These are phyloP conservation scores for Saccharomycopsis hybrid DNA, from an alignment of 1,139 yeast genomes.

Conservation along the genomic window DNA sequence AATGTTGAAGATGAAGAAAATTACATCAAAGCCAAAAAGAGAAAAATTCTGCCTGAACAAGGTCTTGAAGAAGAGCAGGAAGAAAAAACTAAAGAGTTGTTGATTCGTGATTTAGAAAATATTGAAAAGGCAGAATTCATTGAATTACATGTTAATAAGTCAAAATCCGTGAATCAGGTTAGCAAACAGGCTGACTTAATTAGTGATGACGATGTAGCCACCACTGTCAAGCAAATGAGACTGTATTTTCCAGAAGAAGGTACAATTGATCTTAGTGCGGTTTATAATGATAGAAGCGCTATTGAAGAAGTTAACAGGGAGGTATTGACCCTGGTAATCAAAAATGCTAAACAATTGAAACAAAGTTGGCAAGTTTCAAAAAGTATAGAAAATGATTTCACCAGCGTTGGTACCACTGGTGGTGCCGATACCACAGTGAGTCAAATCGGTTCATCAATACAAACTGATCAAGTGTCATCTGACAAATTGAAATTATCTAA, in stretches of 20 bases:
- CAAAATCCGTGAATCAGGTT: constrained; percentile 11
- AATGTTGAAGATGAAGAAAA: constrained; percentile 38
- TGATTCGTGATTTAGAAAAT: constrained; percentile 57
- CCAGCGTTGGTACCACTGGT: not conserved
- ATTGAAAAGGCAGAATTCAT: constrained; percentile 46
- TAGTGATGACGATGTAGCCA: constrained; percentile 4
- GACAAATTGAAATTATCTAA: constrained; percentile 20
- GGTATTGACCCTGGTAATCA: constrained; percentile 7
- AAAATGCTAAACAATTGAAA: constrained; percentile 32
- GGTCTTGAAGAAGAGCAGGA: constrained; percentile 31
- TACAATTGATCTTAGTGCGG: constrained; percentile 11
- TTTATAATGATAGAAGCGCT: constrained; percentile 8
- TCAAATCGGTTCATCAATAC: constrained; percentile 1
- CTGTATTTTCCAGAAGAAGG: constrained; percentile 16
- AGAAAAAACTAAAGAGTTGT: constrained; percentile 42
- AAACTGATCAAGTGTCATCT: constrained; percentile 23
- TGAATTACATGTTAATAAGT: constrained; percentile 45
- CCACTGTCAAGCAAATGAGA: constrained; percentile 6
- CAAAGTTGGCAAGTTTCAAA: constrained; percentile 39
- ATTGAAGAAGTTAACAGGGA: constrained; percentile 18
- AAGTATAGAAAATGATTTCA: constrained; percentile 24
- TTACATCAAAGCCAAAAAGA: constrained; percentile 28
- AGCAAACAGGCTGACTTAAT: constrained; percentile 10
- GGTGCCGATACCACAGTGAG: not conserved
- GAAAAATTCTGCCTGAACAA: constrained; percentile 25